Conservation (phyloP, 805 yeast species). For the Candida xiaguanensis region DNA sequence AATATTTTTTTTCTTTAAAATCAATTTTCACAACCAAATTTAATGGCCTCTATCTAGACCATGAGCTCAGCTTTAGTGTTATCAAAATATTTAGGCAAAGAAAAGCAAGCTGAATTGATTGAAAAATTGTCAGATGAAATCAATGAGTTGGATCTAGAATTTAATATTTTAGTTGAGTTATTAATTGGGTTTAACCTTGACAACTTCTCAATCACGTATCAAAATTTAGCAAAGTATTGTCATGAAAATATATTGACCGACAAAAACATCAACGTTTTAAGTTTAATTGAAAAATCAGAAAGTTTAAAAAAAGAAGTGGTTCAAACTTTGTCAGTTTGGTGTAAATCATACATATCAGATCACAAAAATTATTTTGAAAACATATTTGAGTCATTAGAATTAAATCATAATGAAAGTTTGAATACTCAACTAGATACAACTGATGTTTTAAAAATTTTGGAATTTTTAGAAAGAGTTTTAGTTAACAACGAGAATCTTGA, state of each 20-base stretch:
- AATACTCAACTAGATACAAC: constrained; percentile 10
- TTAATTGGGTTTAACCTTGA: constrained; percentile 18
- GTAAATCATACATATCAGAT: not conserved
- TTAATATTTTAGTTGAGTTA: constrained; percentile 23
- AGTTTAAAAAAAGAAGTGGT: constrained; percentile 13
- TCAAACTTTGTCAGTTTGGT: not conserved
- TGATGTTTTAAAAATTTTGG: constrained; percentile 20
- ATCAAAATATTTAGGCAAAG: constrained; percentile 20
- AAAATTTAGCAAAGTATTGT: constrained; percentile 10
- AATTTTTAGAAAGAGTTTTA: constrained; percentile 36
- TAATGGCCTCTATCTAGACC: not conserved
- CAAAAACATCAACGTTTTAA: not conserved
- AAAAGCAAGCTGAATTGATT: constrained; percentile 19
- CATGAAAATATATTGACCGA: not conserved
- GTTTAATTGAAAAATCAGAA: not conserved
- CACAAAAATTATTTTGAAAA: constrained; percentile 5
- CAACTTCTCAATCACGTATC: constrained; percentile 5
- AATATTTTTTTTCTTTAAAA: not conserved
- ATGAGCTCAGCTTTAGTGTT: constrained; percentile 18
- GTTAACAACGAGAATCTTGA: constrained; percentile 9
- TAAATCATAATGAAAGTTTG: not conserved
- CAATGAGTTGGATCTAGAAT: constrained; percentile 13
- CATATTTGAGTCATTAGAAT: not conserved
- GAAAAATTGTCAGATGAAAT: constrained; percentile 16
- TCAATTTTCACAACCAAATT: not conserved